Evolutionary conservation across 192 early-diverging fungal species (phyloP).

Genomic region (Coemansia sp.): DNA sequence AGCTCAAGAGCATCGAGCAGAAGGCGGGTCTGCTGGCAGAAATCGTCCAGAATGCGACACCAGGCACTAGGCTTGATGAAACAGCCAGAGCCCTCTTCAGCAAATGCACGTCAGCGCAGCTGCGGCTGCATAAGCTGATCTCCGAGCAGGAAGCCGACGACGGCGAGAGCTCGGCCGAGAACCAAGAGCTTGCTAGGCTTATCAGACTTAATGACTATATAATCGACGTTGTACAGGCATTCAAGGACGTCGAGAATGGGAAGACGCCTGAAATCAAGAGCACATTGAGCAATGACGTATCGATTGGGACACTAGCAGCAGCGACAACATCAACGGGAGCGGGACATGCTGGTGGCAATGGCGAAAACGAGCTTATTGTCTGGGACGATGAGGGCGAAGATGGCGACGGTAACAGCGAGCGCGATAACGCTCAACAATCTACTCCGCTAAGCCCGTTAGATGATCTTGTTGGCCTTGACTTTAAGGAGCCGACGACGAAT

Average conservation of each 20-base stretch:
- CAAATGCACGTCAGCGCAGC: conserved; percentile 40
- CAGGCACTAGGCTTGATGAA: conserved; percentile 56
- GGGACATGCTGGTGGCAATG: neutral
- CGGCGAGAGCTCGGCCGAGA: conserved; percentile 17
- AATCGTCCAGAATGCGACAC: conserved; percentile 72
- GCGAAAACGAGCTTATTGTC: conserved; percentile 27
- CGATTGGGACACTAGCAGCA: neutral
- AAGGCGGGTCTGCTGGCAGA: conserved; percentile 78
- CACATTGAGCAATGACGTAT: neutral
- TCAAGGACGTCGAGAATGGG: conserved; percentile 38
- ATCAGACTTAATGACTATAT: conserved; percentile 48
- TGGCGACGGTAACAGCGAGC: neutral
- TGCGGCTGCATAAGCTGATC: conserved; percentile 45
- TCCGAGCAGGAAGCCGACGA: conserved; percentile 29
- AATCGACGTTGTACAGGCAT: conserved; percentile 33
- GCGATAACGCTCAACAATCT: neutral
- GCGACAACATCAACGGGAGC: neutral
- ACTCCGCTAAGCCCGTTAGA: conserved; percentile 24
- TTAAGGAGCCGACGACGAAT: conserved; percentile 15
- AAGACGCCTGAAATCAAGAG: conserved; percentile 19
- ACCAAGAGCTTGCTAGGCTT: conserved; percentile 37
- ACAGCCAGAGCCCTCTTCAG: conserved; percentile 37
- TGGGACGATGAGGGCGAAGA: conserved; percentile 27
- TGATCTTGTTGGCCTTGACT: conserved; percentile 45
- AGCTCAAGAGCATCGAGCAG: conserved; percentile 79